phyloP scores from a whole-genome alignment of 768 basidiomycete species.

The Lyophyllum semitale region DNA sequence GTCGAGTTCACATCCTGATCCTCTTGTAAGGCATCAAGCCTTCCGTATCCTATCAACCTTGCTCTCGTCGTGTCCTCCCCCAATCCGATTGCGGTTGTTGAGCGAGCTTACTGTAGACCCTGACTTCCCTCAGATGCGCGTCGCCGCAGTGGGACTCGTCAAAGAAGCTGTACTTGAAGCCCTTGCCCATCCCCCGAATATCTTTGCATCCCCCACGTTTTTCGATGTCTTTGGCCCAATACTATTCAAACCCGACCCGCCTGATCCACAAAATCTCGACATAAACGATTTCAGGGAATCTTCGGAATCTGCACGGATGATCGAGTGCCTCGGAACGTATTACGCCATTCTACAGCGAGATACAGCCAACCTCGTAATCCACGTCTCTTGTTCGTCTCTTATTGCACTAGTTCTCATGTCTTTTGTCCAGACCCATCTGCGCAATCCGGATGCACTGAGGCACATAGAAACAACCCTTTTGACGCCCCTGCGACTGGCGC shows the following conservation, averaged over 20 bases:
- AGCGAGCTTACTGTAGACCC: slow-evolving; percentile 50
- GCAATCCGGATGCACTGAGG: slow-evolving; percentile 42
- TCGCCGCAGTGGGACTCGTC: slow-evolving; percentile 66
- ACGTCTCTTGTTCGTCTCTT: not conserved
- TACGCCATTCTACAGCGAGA: slow-evolving; percentile 67
- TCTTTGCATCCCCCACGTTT: slow-evolving; percentile 59
- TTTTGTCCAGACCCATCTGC: slow-evolving; percentile 49
- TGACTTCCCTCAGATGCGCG: slow-evolving; percentile 66
- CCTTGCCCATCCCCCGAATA: slow-evolving; percentile 32
- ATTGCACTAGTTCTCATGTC: not conserved
- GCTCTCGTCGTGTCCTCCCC: slow-evolving; percentile 47
- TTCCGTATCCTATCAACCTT: slow-evolving; percentile 62
- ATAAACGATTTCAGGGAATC: slow-evolving; percentile 52
- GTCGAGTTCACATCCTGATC: slow-evolving; percentile 63
- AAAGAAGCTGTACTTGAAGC: slow-evolving; percentile 67
- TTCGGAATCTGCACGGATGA: slow-evolving; percentile 60
- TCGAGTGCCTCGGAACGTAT: slow-evolving; percentile 68
- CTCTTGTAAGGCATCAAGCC: slow-evolving; percentile 56
- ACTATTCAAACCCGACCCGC: slow-evolving; percentile 58
- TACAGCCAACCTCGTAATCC: slow-evolving; percentile 50
- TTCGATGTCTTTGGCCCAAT: slow-evolving; percentile 60
- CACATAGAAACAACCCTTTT: slow-evolving; percentile 48
- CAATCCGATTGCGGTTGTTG: slow-evolving; percentile 55
- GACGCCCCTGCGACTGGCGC: slow-evolving; percentile 39
- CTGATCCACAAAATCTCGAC: slow-evolving; percentile 42